Evolutionary conservation across 2,329 filamentous ascomycete species (phyloP).

Genomic region (Colletotrichum filicis): DNA sequence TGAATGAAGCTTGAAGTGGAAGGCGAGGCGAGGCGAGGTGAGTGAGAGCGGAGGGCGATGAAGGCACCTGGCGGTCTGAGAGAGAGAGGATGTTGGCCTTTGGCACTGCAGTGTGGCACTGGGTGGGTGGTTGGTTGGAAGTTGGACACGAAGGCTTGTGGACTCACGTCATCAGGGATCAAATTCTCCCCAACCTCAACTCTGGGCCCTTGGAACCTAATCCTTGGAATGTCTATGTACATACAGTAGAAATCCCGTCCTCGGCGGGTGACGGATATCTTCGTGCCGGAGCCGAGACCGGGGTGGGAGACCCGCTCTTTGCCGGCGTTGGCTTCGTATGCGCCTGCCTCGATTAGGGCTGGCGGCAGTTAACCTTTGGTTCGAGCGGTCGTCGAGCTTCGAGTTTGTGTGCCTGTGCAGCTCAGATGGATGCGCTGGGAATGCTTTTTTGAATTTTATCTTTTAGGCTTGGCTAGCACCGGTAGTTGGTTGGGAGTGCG

Average conservation of each 20-base stretch:
- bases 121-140: not conserved
- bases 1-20: not conserved
- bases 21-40: not conserved
- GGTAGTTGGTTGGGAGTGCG: constrained; percentile 13
- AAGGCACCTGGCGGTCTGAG: not conserved
- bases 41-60: not conserved
- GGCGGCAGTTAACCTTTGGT: not conserved
- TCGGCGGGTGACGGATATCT: not conserved
- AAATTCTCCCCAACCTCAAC: not conserved
- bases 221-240: too few species aligned
- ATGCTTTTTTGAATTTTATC: too few species aligned
- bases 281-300: constrained; percentile 27
- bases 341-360: not conserved
- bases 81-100: not conserved
- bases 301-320: constrained; percentile 18
- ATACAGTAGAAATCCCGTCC: too few species aligned
- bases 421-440: not conserved
- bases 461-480: not conserved
- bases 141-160: not conserved
- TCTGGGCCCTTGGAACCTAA: not conserved
- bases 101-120: not conserved
- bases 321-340: constrained; percentile 16
- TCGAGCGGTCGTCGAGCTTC: not conserved
- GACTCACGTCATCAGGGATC: constrained; percentile 28
- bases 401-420: not conserved